phyloP scores from a whole-genome alignment of 768 basidiomycete genomes.

The Pholiota conissans region DNA sequence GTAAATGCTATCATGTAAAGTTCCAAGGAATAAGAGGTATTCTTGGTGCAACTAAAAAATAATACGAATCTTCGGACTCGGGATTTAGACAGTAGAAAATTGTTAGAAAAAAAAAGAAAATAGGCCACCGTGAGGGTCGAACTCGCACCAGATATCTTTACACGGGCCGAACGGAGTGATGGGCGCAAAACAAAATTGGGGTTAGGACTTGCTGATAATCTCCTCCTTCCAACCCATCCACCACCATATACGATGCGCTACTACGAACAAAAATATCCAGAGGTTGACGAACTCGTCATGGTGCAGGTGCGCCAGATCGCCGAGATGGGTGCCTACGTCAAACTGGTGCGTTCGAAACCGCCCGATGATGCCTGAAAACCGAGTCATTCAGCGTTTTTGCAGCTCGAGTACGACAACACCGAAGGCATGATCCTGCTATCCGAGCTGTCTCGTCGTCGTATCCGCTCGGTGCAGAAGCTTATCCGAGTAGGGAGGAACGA shows the following conservation, averaged over 20 bases:
- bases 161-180: background rate
- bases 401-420: slow-evolving; percentile 99
- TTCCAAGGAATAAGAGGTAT: too few relatives aligned
- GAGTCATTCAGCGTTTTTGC: slow-evolving; percentile 3
- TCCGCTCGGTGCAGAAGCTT: slow-evolving; percentile 95
- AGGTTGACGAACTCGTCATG: slow-evolving; percentile 99
- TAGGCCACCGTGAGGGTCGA: slow-evolving; percentile 85
- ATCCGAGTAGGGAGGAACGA: slow-evolving; percentile 98
- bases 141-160: slow-evolving; percentile 69
- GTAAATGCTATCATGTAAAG: too few relatives aligned
- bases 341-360: slow-evolving; percentile 64
- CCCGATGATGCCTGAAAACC: too few relatives aligned
- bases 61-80: too few relatives aligned
- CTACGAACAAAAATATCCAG: slow-evolving; percentile 91
- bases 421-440: slow-evolving; percentile 99
- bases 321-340: slow-evolving; percentile 99
- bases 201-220: slow-evolving; percentile 17
- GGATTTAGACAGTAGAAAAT: background rate
- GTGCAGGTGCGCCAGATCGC: slow-evolving; percentile 99
- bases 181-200: background rate
- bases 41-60: too few relatives aligned
- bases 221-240: background rate
- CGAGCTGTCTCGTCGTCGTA: slow-evolving; percentile 93
- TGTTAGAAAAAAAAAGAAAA: slow-evolving; percentile 4
- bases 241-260: slow-evolving; percentile 74